Base-by-base conservation (phyloP, 139 green algal species). In the Tetratostichococcus sp. region DNA sequence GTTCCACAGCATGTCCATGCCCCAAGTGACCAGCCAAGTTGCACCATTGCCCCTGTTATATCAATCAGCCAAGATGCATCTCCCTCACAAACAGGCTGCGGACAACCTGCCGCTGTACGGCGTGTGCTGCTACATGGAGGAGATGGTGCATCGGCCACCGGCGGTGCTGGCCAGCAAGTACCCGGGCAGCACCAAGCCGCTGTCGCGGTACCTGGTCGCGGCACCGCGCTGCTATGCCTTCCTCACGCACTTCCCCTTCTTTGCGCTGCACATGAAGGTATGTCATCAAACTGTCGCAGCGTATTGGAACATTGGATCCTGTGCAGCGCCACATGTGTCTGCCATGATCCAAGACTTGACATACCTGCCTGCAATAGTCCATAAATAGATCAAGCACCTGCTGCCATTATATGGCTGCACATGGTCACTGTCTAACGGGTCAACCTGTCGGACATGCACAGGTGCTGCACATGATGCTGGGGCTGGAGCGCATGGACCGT, bases 221-320 rank as follows among this genome's bases (percentile, higher is more conserved):
- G 91, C 93, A 2, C 91, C 89, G 1, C 87, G 93, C 57, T 96
- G 92, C 80, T 97, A 97, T 81, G 96, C 90, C 87, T 79, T 97
- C 43, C 82, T 97, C 30, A 91, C 82, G 0, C 83, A 88, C 72
- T 88, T 93, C 80, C 93, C 93, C 43, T 97, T 97, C 79, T 97
- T 97, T 79, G 77, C 80, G 6, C 86, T 96, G 62, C 93, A 96
- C 84, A 93, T 97, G 75, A 86, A 93, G 83, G 91, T 93, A 69
- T n/a, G n/a, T n/a, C n/a, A n/a, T 30, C 78, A 1, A 4, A 35
- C 4, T 35, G 72, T 73, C 32, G 19, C 62, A 62, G 4, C 1
- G 2, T 62, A 4, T 17, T 62, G 19, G 50, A 26, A 62, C 19
- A 8, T 62, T 62, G 14, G 50, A 62, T 26, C 2, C 14, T 50